Percentiles rank a stretch among this genome's conserved stretches.
phyloP scores from a whole-genome alignment of 345 rosid genomes.

The Crucihimalaya himalaica region DNA sequence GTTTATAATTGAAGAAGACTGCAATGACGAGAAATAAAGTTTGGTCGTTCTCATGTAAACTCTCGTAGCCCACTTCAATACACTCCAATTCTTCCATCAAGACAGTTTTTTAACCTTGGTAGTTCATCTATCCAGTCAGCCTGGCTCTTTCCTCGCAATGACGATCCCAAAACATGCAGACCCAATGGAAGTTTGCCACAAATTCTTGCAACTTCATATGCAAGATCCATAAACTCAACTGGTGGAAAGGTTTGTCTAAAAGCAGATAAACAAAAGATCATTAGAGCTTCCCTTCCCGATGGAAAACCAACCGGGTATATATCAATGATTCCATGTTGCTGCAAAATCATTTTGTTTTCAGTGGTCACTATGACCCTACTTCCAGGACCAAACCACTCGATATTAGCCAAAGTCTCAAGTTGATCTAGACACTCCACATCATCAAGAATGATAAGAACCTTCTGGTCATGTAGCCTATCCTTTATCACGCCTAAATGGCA shows the following conservation, averaged over 20 bases:
- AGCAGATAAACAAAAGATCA: background rate
- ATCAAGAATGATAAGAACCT: background rate
- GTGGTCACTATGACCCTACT: background rate
- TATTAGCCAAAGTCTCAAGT: background rate
- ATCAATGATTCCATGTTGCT: background rate
- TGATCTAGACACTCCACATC: background rate
- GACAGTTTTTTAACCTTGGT: background rate
- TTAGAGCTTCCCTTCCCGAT: background rate
- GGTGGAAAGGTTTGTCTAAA: background rate
- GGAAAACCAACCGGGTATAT: background rate
- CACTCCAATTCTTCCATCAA: background rate
- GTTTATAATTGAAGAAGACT: background rate
- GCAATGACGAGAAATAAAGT: conserved; percentile 37
- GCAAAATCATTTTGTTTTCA: background rate
- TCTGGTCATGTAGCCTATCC: background rate
- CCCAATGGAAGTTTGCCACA: background rate
- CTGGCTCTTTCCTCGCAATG: background rate
- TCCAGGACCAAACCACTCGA: background rate
- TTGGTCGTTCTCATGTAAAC: conserved; percentile 12
- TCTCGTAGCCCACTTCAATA: conserved; percentile 30
- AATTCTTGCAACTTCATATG: background rate
- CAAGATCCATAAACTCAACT: conserved; percentile 42
- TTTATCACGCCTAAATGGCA: background rate
- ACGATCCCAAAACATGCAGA: background rate
- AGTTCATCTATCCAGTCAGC: background rate